Base-by-base conservation (phyloP, 1,284 basidiomycete genomes). In the Boletus sp. region DNA sequence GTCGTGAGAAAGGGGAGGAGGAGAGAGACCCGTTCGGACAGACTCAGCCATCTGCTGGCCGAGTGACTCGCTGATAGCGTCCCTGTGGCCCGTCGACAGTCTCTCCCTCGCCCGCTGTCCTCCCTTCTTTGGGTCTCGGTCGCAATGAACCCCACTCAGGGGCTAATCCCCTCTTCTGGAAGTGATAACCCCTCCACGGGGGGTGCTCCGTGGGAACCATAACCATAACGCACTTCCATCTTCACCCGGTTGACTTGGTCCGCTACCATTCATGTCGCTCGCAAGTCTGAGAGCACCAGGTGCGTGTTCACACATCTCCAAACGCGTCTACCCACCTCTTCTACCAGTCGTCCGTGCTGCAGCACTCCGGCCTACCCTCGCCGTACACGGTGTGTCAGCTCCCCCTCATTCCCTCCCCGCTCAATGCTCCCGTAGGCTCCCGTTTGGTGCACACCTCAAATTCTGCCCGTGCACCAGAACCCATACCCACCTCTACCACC, bases 381-480 rank as follows among this genome's bases (percentile, higher is more conserved):
- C 72, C 58, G 59, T 78, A 22, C 57, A 69, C 57, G 72, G 78
- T 78, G 49, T 55, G 29, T 30, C 13, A 5, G 29, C 29, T 30
- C 13, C 14, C 29, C 5, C 14, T 7, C 29, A 30, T 30, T 30
- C 29, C 14, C 72, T 41, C 22, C 12, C 20, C 22, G 36, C 39
- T 43, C 23, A 45, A 12, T 48, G 12, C 33, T 33, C 30, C 47
- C 50, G 30, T 56, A 81, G 81, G 73, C 36, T 68, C 67, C 58
- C 81, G 82, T 57, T 72, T 72, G 33, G 61, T 88, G 27, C 81
- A 83, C 58, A 70, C 75, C 8, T 77, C 83, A 14, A 70, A 66
- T 50, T 63, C 72, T 38, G 62, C 61, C 12, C 64, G 61, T 36
- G 62, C 70, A 32, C 69, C 71, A 10, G 69, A 71, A 41, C 62